Evolutionary conservation across 192 early-diverging fungal species (phyloP).

Genomic region (Chytriomyces confervae): DNA sequence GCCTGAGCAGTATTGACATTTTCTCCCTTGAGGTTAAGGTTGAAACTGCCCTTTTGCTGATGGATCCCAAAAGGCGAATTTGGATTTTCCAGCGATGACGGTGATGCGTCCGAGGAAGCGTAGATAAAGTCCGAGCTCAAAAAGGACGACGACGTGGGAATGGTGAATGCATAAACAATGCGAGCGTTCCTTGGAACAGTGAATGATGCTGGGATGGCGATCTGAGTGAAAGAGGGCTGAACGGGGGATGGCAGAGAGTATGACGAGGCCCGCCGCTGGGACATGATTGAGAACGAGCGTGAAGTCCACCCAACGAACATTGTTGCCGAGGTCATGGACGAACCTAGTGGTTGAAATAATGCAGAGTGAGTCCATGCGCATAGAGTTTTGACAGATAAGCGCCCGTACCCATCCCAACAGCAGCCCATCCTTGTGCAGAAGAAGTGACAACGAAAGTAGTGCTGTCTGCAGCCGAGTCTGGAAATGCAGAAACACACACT

Average conservation of each 20-base stretch:
- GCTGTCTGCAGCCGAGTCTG: not conserved
- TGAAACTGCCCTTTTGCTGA: not conserved
- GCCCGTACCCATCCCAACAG: conserved; percentile 18
- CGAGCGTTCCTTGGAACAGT: not conserved
- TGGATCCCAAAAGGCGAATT: not conserved
- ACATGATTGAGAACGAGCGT: not conserved
- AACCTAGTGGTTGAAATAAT: not conserved
- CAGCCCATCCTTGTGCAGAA: conserved; percentile 9
- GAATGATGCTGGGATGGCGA: not conserved
- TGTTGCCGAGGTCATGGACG: not conserved
- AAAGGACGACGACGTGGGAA: not conserved
- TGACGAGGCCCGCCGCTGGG: not conserved
- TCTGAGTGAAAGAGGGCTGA: not conserved
- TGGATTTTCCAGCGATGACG: not conserved
- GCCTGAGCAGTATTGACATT: not conserved
- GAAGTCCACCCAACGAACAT: not conserved
- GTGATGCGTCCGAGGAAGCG: not conserved
- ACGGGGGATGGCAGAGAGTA: not conserved
- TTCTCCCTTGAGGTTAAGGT: not conserved
- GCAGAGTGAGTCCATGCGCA: not conserved
- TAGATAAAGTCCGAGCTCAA: not conserved
- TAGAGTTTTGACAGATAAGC: not conserved
- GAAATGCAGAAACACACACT: not conserved
- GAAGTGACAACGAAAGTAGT: conserved; percentile 14
- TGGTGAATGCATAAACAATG: not conserved